These are phyloP conservation scores for Rhizoclosmatium globosum DNA, from an alignment of 192 early-diverging fungal species.

Conservation along the genomic window DNA sequence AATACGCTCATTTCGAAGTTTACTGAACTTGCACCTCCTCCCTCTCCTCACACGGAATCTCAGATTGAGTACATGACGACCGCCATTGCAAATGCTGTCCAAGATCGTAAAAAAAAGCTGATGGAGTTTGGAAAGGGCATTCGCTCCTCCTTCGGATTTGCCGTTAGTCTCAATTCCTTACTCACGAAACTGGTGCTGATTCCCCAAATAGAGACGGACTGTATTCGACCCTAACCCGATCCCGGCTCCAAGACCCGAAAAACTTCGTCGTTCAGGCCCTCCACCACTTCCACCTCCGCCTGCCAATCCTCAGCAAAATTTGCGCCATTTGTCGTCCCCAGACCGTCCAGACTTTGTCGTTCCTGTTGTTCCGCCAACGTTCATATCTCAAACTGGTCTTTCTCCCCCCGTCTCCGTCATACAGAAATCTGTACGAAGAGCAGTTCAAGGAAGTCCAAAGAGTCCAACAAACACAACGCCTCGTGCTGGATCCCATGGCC, in stretches of 20 bases:
- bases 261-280: background rate
- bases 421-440: background rate
- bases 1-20: background rate
- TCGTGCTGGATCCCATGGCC: background rate
- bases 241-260: background rate
- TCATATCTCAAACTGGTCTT: constrained; percentile 32
- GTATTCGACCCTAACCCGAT: constrained; percentile 12
- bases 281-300: constrained; percentile 27
- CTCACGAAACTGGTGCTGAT: background rate
- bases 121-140: constrained; percentile 26
- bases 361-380: constrained; percentile 29
- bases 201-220: constrained; percentile 1
- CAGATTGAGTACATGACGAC: background rate
- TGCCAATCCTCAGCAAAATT: constrained; percentile 27
- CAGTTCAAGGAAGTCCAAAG: background rate
- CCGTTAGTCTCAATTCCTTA: constrained; percentile 1
- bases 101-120: background rate
- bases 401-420: constrained; percentile 13
- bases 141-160: constrained; percentile 14
- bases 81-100: constrained; percentile 1
- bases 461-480: background rate
- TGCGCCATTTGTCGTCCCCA: constrained; percentile 1
- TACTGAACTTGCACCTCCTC: too few species aligned
- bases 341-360: constrained; percentile 39
- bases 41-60: too few species aligned